A percentile compares a stretch with the other conserved stretches of the same genome.
phyloP scores from a whole-genome alignment of 345 rosid genomes.

The Linum usitatissimum region DNA sequence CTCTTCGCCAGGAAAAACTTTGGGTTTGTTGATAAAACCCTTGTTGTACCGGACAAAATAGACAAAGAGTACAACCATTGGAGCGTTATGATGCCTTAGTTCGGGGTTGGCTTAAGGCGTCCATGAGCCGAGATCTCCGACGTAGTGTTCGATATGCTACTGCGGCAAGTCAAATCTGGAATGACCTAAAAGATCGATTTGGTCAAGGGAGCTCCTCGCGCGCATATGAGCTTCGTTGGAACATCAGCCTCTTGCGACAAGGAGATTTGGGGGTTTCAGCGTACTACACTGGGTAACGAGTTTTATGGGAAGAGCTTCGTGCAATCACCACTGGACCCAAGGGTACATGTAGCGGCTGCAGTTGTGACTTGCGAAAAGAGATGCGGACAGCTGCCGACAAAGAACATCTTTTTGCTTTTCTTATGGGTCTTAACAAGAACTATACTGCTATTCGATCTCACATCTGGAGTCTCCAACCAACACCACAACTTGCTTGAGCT shows the following conservation, averaged over 20 bases:
- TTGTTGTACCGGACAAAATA: no score
- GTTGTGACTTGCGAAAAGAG: not conserved
- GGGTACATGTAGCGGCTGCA: not conserved
- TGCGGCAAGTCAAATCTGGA: not conserved
- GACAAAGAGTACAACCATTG: no score
- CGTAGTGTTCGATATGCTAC: not conserved
- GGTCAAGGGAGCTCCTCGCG: not conserved
- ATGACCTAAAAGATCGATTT: not conserved
- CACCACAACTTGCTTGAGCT: not conserved
- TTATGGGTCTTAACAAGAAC: not conserved
- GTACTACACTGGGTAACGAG: not conserved
- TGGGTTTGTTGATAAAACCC: no score
- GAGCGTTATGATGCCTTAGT: not conserved
- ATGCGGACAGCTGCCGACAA: not conserved
- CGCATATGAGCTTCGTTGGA: not conserved
- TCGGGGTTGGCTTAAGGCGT: not conserved
- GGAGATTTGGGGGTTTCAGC: not conserved
- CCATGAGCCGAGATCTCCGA: not conserved
- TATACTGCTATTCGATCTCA: not conserved
- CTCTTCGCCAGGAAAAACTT: no score
- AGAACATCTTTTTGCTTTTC: not conserved
- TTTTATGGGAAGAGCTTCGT: not conserved
- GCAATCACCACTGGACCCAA: not conserved
- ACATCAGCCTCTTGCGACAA: not conserved
- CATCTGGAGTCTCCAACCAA: not conserved